Evolutionary conservation across 805 yeast genomes (phyloP), one percentile per base, ranked within the genome.

Genomic region (Candida nonsorbophila): DNA sequence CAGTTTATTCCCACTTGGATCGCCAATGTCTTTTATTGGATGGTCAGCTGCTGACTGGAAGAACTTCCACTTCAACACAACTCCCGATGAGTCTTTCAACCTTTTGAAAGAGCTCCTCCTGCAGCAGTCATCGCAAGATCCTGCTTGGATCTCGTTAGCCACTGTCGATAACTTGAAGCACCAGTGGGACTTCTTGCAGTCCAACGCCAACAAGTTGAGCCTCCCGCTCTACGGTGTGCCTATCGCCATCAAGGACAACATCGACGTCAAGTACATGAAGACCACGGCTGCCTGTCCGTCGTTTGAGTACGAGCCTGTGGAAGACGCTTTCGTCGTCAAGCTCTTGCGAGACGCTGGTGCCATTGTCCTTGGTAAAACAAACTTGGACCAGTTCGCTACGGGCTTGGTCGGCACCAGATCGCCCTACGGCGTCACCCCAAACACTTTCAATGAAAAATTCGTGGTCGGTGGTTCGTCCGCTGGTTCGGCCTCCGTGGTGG

Each of bases 231-330:
- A 79, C 49, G 97, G 97, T 55, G 97, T 92, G 3, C 98, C 98
- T 1, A 72, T 86, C 25, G 98, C 96, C 10, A 75, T 90, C 25
- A 90, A 90, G 55, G 98, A 90, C 57, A 90, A 92, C 56, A 92
- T 90, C 37, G 97, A 90, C 51, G 97, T 74, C 14, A 72, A 71
- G 40, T 84, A 82, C 4, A 73, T 84, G 41, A 67, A 74, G 17
- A 92, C 98, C 7, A 90, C 98, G 1, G 97, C 95, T 10, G 97
- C 95, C 2, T 92, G 97, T 54, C 96, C 97, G 1, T 70, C 92
- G 0, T 90, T 70, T 49, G 67, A 74, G 7, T 88, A 79, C 58
- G 35, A 50, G 2, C 90, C 98, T 2, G 49, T 60, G 19, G 62
- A 62, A 28, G 97, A 90, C 50, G 77, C 97, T 20, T 74, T 84